A percentile compares a stretch with the other conserved stretches of the same genome.
Conservation (phyloP, 2,329 filamentous ascomycete species). For the Chaetomiaceae sp. region DNA sequence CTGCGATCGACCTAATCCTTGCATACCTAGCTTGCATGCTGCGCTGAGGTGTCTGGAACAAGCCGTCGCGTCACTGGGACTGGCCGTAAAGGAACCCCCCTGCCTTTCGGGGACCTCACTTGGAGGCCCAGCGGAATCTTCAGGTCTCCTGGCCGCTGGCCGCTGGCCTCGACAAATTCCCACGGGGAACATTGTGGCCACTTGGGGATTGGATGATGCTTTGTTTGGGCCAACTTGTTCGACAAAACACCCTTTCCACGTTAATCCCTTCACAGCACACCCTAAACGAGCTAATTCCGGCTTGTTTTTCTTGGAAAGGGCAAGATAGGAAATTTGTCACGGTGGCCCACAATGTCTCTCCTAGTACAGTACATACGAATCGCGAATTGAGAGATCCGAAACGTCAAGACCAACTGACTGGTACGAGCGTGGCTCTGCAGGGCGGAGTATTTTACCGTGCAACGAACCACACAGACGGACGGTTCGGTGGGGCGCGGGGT, state of each 20-base stretch:
- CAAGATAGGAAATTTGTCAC: background rate
- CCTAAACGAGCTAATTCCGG: too few relatives aligned
- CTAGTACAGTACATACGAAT: too few relatives aligned
- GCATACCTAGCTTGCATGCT: background rate
- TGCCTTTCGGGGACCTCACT: background rate
- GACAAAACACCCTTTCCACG: too few relatives aligned
- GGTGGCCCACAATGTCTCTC: background rate
- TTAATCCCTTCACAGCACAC: too few relatives aligned
- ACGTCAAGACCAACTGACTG: background rate
- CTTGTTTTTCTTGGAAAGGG: background rate
- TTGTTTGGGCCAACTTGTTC: too few relatives aligned
- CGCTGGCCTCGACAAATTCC: conserved; percentile 1
- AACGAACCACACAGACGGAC: background rate
- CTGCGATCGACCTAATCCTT: conserved; percentile 12
- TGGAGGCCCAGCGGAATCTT: too few relatives aligned
- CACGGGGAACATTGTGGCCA: too few relatives aligned
- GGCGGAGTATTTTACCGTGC: background rate
- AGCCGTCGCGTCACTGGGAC: background rate
- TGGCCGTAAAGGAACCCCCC: background rate
- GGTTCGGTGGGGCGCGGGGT: background rate
- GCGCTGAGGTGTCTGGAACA: background rate
- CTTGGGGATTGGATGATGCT: background rate
- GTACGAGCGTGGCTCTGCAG: conserved; percentile 1
- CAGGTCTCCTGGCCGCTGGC: background rate
- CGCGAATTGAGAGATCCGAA: background rate